Base-by-base conservation (phyloP, 192 early-diverging fungal species). In the Entomortierella chlamydospora region DNA sequence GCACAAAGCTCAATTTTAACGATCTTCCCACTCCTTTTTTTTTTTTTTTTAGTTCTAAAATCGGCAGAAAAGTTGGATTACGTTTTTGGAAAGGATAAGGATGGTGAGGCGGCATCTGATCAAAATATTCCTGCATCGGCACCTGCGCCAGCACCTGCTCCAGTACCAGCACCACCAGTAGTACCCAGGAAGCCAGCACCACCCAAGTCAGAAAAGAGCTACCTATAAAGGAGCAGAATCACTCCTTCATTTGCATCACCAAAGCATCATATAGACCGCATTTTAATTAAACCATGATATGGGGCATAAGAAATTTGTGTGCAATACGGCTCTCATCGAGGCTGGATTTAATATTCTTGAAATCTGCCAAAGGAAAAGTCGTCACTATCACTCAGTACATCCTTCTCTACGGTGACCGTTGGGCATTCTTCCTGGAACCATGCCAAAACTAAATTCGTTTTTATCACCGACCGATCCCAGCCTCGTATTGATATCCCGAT, bases 141-240 rank as follows among this genome's bases (percentile, higher is more conserved):
- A 20, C 30, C 49, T 2, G 4, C 47, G 45, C 28, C 61, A 1
- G 29, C 55, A 9, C 29, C 58, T 23, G 20, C 70, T 4, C 39
- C 63, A 53, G 53, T 30, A 57, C 52, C 72, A 0, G 9, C 60
- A 29, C 54, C 67, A 29, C 76, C 76, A 12, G 42, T 52, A 28
- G 42, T 59, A 10, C 67, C 76, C 10, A 64, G 76, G 63, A 79
- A 79, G 31, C 76, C 76, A 47, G 57, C 62, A 18, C 76, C 76
- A 29, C 76, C 76, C 29, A 79, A 79, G 50, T 54, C 45, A 10
- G 76, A 79, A 47, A 79, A 61, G 76, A 79, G 76, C 33, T 79
- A 70, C 43, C 43, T 79, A 25, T 79, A 70, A 60, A 29, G 1
- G 45, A 11, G 23, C 33, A 7, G 2, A 23, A 34, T n/a, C n/a